Percentiles rank a stretch among this genome's conserved stretches.
phyloP scores from a whole-genome alignment of 1,139 yeast species.

The Suhomyces chickasaworum region DNA sequence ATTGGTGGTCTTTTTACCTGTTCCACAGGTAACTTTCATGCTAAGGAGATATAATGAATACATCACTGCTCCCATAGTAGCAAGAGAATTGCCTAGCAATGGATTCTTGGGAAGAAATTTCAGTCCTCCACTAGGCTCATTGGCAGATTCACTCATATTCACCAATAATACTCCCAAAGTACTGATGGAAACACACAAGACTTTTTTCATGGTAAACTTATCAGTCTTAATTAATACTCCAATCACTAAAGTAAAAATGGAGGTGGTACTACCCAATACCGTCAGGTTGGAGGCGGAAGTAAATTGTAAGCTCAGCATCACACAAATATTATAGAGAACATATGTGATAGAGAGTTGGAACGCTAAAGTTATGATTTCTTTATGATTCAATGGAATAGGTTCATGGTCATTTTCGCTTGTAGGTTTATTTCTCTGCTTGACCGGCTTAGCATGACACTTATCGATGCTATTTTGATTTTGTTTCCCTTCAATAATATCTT shows the following conservation, averaged over 20 bases:
- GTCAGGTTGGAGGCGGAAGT: constrained; percentile 59
- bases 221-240: constrained; percentile 47
- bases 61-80: constrained; percentile 48
- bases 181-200: constrained; percentile 47
- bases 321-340: constrained; percentile 41
- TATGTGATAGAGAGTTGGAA: constrained; percentile 45
- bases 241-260: constrained; percentile 51
- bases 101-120: constrained; percentile 43
- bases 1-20: constrained; percentile 44
- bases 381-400: constrained; percentile 15
- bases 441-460: background rate
- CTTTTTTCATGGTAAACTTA: constrained; percentile 42
- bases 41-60: constrained; percentile 49
- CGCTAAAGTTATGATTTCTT: constrained; percentile 40
- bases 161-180: constrained; percentile 51
- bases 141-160: constrained; percentile 37
- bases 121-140: constrained; percentile 22
- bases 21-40: constrained; percentile 48
- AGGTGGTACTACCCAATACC: constrained; percentile 52
- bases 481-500: background rate
- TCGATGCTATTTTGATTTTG: background rate
- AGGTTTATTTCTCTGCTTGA: background rate
- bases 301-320: constrained; percentile 44
- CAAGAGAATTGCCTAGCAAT: constrained; percentile 46
- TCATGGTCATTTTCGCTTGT: background rate